These are phyloP conservation scores for Diaporthe batatas DNA, from an alignment of 2,329 filamentous ascomycete species.

Conservation along the genomic window DNA sequence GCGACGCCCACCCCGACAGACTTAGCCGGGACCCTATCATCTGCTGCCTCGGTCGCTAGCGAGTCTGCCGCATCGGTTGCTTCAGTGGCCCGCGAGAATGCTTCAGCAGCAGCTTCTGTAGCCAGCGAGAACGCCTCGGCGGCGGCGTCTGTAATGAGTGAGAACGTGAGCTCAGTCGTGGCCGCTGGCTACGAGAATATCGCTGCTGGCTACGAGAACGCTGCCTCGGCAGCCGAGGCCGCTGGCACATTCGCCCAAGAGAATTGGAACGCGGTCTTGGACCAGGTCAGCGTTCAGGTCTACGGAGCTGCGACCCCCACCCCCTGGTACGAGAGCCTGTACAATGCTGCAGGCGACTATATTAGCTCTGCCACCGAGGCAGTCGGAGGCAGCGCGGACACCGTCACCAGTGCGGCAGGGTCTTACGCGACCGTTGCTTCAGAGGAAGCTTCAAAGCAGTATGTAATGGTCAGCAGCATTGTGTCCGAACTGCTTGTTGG, in stretches of 20 bases:
- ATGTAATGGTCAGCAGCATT: constrained; percentile 77
- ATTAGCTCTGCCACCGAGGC: constrained; percentile 68
- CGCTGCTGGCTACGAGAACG: constrained; percentile 46
- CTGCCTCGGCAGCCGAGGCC: constrained; percentile 43
- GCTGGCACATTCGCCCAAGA: constrained; percentile 54
- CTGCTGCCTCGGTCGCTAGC: constrained; percentile 59
- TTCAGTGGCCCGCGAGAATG: constrained; percentile 53
- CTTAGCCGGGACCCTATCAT: constrained; percentile 62
- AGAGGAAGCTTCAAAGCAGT: constrained; percentile 72
- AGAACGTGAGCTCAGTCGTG: constrained; percentile 53
- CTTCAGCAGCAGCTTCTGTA: constrained; percentile 52
- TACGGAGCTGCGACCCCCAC: constrained; percentile 76
- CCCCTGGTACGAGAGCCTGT: constrained; percentile 66
- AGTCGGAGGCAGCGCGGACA: constrained; percentile 52
- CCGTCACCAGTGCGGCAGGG: constrained; percentile 59
- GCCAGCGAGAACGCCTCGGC: constrained; percentile 63
- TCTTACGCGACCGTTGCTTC: constrained; percentile 74
- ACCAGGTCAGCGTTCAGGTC: constrained; percentile 75
- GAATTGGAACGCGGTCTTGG: constrained; percentile 74
- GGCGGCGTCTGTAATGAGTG: constrained; percentile 54
- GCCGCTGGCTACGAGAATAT: constrained; percentile 49
- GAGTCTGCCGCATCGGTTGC: constrained; percentile 58
- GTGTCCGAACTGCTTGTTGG: constrained; percentile 82
- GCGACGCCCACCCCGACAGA: constrained; percentile 73
- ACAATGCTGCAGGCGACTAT: constrained; percentile 65